Conservation (phyloP, 2,329 filamentous ascomycete species). For the Fusarium stilboides region DNA sequence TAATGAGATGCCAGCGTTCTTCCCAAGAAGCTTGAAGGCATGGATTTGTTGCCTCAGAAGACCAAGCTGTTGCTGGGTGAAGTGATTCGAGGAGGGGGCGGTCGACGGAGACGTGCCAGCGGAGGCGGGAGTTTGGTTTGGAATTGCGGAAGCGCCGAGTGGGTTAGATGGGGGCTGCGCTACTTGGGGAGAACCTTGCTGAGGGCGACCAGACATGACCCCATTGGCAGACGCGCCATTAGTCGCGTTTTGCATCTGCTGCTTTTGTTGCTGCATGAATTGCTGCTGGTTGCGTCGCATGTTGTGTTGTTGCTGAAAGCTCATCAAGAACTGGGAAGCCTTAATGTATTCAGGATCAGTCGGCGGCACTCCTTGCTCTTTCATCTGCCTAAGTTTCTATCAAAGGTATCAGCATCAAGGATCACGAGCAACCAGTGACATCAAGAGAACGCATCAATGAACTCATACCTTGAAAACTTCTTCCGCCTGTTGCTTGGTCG, state of each 20-base stretch:
- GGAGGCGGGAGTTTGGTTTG: conserved; percentile 53
- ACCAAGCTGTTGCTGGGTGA: conserved; percentile 83
- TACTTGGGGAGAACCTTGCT: conserved; percentile 55
- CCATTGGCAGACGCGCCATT: conserved; percentile 70
- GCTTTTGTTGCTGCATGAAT: conserved; percentile 59
- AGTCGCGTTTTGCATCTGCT: conserved; percentile 67
- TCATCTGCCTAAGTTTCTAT: conserved; percentile 92
- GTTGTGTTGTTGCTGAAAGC: conserved; percentile 77
- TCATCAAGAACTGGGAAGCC: conserved; percentile 80
- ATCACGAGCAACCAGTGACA: background rate
- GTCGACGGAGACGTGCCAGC: conserved; percentile 53
- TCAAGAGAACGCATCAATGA: conserved; percentile 10
- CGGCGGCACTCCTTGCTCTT: conserved; percentile 83
- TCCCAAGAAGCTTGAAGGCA: conserved; percentile 91
- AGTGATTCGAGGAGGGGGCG: conserved; percentile 67
- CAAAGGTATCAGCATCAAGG: conserved; percentile 36
- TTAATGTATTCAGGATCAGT: conserved; percentile 92
- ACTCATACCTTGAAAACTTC: conserved; percentile 76
- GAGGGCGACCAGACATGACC: conserved; percentile 55
- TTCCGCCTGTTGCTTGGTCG: conserved; percentile 84
- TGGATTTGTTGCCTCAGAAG: conserved; percentile 88
- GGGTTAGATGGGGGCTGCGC: conserved; percentile 54
- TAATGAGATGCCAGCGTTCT: conserved; percentile 85
- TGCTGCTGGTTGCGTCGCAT: conserved; percentile 66
- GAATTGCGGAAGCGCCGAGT: conserved; percentile 58